Percentiles rank a stretch among this genome's conserved stretches.
Evolutionary conservation across 2,329 filamentous ascomycete species (phyloP).

Genomic region (Penicillium polonicum): DNA sequence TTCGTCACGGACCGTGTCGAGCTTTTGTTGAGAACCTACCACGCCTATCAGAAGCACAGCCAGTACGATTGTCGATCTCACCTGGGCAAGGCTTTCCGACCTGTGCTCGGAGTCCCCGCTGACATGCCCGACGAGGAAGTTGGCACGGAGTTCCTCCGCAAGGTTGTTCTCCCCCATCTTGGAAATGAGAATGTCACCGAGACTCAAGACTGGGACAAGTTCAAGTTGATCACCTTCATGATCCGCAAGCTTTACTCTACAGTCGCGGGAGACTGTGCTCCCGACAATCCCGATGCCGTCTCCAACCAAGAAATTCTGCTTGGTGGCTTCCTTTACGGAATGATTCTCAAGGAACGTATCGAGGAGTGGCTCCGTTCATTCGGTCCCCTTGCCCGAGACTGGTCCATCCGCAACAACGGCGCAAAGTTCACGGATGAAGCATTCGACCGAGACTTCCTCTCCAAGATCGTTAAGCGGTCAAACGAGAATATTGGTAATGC

Average conservation of each 20-base stretch:
- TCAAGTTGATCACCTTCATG: slow-evolving; percentile 92
- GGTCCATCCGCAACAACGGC: slow-evolving; percentile 52
- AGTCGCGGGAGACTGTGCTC: slow-evolving; percentile 85
- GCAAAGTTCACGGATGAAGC: slow-evolving; percentile 69
- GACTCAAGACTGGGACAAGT: slow-evolving; percentile 85
- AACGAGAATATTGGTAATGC: slow-evolving; percentile 86
- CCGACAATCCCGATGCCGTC: slow-evolving; percentile 94
- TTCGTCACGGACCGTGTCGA: slow-evolving; percentile 95
- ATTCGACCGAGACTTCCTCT: slow-evolving; percentile 76
- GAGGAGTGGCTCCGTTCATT: slow-evolving; percentile 83
- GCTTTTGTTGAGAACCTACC: slow-evolving; percentile 87
- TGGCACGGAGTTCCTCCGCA: slow-evolving; percentile 85
- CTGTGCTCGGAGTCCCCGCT: slow-evolving; percentile 79
- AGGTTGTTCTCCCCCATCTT: slow-evolving; percentile 86
- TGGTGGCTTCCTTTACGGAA: slow-evolving; percentile 88
- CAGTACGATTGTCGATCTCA: slow-evolving; percentile 80
- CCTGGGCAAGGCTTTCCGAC: slow-evolving; percentile 85
- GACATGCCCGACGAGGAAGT: slow-evolving; percentile 85
- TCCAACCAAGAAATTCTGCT: slow-evolving; percentile 95
- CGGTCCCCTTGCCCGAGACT: slow-evolving; percentile 53
- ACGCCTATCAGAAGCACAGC: slow-evolving; percentile 80
- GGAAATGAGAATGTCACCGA: slow-evolving; percentile 82
- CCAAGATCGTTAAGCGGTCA: slow-evolving; percentile 73
- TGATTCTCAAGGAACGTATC: slow-evolving; percentile 91
- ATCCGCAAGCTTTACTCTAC: slow-evolving; percentile 91